These are phyloP conservation scores for Orbilia blumenaviensis DNA, from an alignment of 2,329 filamentous ascomycete genomes.

Conservation along the genomic window DNA sequence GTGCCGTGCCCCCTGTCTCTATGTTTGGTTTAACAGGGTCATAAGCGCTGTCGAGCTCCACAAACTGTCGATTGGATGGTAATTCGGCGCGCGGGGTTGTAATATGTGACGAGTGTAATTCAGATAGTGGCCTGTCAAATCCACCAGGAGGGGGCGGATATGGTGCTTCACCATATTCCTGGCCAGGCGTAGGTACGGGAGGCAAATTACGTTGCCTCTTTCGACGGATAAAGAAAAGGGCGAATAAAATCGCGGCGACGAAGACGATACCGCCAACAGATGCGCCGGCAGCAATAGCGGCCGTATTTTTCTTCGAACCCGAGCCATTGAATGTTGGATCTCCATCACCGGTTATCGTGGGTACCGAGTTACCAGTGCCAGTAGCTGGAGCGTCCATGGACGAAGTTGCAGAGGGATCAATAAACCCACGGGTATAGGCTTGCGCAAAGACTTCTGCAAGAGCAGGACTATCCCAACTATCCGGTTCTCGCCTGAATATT, in stretches of 20 bases:
- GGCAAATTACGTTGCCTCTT: conserved; percentile 9
- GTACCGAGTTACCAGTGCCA: neutral
- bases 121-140: neutral
- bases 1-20: neutral
- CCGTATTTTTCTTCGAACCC: conserved; percentile 11
- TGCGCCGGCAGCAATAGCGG: conserved; percentile 28
- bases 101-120: conserved; percentile 4
- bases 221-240: conserved; percentile 18
- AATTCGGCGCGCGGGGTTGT: neutral
- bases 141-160: neutral
- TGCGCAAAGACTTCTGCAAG: conserved; percentile 29
- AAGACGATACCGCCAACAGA: conserved; percentile 8
- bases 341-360: neutral
- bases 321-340: neutral
- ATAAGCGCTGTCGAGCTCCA: conserved; percentile 26
- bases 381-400: neutral
- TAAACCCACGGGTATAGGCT: conserved; percentile 28
- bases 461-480: conserved; percentile 21
- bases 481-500: conserved; percentile 3
- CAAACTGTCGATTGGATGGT: neutral
- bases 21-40: neutral
- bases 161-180: neutral
- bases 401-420: conserved; percentile 2
- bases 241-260: neutral
- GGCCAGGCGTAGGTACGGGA: neutral